Base-by-base conservation (phyloP, 2,329 filamentous ascomycete species). In the Paecilomyces sp. region DNA sequence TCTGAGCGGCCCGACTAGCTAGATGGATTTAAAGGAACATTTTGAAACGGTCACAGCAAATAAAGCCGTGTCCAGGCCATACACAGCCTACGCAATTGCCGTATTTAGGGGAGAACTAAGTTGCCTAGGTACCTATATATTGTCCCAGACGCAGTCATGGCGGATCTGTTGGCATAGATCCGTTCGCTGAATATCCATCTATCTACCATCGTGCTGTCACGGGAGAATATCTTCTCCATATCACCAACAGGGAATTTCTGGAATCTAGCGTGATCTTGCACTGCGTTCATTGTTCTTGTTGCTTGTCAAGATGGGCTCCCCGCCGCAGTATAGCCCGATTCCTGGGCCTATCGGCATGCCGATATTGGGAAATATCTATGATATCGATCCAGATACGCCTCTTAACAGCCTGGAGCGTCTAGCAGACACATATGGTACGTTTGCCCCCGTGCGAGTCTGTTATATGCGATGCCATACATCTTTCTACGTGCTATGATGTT, bases 311-410 rank as follows among this genome's bases (percentile, higher is more conserved):
- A 53, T 53, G 51, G 22, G 13, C 22, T 30, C 51, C n/a, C 12
- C 51, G 15, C 11, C 51, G 15, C 22, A 53, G 11, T 28, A 53
- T 30, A 53, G n/a, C 28, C 51, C 51, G 24, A 88, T 91, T 57
- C 87, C 88, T 1, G 81, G 84, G 54, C 88, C 88, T 28, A 80
- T 79, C 58, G 85, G 84, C 2, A 75, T 88, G 59, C 88, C 87
- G 1, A 71, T 91, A 28, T 63, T 91, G 25, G 88, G 88, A 30
- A 88, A 91, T 65, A 69, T 88, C 31, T 75, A 77, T 58, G 85
- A 89, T 63, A 81, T 92, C 62, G 83, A 88, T 60, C 73, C 79
- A 0, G 80, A 82, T n/a, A 77, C 82, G 24, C 83, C 87, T 0
- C 69, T 84, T 2, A 74, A 79, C 24, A 85, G 85, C 25, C 71